These are phyloP conservation scores for Russula earlei DNA, from an alignment of 768 basidiomycete species.

Conservation along the genomic window DNA sequence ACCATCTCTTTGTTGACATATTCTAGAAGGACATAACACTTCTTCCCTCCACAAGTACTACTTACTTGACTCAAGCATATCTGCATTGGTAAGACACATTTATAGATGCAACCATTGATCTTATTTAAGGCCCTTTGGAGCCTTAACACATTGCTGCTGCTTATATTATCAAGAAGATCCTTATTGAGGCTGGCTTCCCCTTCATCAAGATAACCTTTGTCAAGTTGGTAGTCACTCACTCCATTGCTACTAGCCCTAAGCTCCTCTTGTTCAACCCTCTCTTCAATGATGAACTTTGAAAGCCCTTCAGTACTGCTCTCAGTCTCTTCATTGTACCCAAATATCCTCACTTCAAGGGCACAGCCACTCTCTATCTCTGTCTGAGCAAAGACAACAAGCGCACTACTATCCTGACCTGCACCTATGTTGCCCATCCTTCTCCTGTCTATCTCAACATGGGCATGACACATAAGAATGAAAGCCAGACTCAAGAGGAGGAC, in stretches of 20 bases:
- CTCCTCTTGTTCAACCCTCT: constrained; percentile 26
- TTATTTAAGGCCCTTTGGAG: too few species aligned
- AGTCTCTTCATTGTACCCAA: constrained; percentile 31
- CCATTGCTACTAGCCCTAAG: constrained; percentile 24
- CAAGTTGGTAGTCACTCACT: constrained; percentile 24
- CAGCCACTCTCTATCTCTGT: constrained; percentile 29
- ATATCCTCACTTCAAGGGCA: constrained; percentile 30
- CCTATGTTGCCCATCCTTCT: constrained; percentile 30
- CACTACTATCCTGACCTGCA: constrained; percentile 27
- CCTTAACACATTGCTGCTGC: too few species aligned
- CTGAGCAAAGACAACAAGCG: constrained; percentile 22
- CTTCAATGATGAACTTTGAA: constrained; percentile 24
- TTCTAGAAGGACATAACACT: too few species aligned
- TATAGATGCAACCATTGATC: too few species aligned
- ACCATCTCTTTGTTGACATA: too few species aligned
- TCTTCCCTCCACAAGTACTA: too few species aligned
- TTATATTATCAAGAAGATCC: constrained; percentile 16
- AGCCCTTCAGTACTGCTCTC: constrained; percentile 31
- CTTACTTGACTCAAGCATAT: too few species aligned
- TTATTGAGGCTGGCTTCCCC: constrained; percentile 19
- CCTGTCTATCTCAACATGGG: constrained; percentile 23
- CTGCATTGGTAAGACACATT: too few species aligned
- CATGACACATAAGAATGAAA: neutral
- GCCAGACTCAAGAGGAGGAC: neutral
- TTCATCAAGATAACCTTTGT: constrained; percentile 24